Conservation (phyloP, 306 rosid genomes). For the Prunus padus region DNA sequence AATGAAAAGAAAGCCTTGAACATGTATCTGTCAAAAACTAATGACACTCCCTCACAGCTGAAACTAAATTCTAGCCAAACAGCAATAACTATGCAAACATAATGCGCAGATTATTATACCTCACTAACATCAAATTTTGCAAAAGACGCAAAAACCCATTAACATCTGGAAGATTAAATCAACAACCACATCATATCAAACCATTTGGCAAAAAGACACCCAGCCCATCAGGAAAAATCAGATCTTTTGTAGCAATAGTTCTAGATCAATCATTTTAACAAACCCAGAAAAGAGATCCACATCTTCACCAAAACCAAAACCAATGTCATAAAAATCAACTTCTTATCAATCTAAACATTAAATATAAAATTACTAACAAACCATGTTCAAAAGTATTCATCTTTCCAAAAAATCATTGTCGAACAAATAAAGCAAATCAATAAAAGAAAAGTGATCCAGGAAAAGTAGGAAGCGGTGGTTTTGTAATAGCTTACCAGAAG, state of each 20-base stretch:
- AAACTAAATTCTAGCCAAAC: neutral
- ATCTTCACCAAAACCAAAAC: neutral
- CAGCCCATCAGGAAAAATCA: constrained; percentile 15
- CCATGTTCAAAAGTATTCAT: neutral
- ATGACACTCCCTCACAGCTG: neutral
- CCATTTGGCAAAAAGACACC: constrained; percentile 11
- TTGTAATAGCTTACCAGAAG: constrained; percentile 44
- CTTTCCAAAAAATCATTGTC: neutral
- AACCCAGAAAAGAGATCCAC: constrained; percentile 34
- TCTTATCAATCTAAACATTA: neutral
- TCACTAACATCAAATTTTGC: constrained; percentile 6
- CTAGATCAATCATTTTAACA: constrained; percentile 29
- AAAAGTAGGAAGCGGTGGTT: neutral
- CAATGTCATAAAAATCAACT: neutral
- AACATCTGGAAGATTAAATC: neutral
- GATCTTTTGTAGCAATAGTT: constrained; percentile 14
- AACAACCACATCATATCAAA: constrained; percentile 1
- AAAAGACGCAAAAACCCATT: constrained; percentile 1
- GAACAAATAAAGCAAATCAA: neutral
- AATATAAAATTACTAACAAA: neutral
- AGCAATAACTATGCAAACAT: neutral
- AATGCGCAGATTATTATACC: neutral
- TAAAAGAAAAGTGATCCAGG: neutral
- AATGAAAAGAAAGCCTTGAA: neutral
- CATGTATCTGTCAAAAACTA: neutral